Evolutionary conservation across 805 yeast genomes (phyloP).

Genomic region (Candida ponderosae): DNA sequence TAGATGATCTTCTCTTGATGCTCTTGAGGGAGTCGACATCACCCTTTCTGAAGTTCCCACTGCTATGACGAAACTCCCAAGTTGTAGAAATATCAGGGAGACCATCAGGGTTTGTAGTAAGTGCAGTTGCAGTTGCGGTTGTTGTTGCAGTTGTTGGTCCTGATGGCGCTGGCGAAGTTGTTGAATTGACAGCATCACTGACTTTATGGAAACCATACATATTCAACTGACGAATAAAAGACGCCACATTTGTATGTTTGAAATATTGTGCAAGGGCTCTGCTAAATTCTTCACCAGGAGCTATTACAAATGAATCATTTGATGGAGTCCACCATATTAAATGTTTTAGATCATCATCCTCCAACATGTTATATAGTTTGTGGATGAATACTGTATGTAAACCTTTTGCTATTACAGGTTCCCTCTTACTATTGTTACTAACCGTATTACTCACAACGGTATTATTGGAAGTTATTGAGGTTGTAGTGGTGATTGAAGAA

Average conservation of each 20-base stretch:
- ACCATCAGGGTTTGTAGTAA: conserved; percentile 1
- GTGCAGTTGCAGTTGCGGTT: conserved; percentile 4
- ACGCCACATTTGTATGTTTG: conserved; percentile 75
- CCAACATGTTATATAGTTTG: conserved; percentile 85
- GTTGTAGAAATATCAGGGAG: conserved; percentile 15
- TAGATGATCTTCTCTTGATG: conserved; percentile 71
- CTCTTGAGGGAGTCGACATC: conserved; percentile 64
- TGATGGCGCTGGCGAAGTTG: conserved; percentile 8
- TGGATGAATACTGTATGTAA: conserved; percentile 65
- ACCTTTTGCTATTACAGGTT: conserved; percentile 16
- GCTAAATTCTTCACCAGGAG: conserved; percentile 83
- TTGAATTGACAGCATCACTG: conserved; percentile 11
- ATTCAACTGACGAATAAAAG: conserved; percentile 71
- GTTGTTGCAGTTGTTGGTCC: conserved; percentile 2
- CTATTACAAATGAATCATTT: conserved; percentile 67
- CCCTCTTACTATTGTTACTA: neutral
- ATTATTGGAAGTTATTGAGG: no score
- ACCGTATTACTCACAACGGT: no score
- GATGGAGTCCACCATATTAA: conserved; percentile 80
- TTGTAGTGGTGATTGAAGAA: no score
- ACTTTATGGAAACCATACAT: conserved; percentile 83
- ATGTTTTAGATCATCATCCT: conserved; percentile 62
- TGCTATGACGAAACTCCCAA: conserved; percentile 90
- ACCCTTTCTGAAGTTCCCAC: conserved; percentile 73
- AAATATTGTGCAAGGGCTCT: conserved; percentile 59